Evolutionary conservation across 1,284 basidiomycete species (phyloP).

Genomic region (Wallemia hederae): DNA sequence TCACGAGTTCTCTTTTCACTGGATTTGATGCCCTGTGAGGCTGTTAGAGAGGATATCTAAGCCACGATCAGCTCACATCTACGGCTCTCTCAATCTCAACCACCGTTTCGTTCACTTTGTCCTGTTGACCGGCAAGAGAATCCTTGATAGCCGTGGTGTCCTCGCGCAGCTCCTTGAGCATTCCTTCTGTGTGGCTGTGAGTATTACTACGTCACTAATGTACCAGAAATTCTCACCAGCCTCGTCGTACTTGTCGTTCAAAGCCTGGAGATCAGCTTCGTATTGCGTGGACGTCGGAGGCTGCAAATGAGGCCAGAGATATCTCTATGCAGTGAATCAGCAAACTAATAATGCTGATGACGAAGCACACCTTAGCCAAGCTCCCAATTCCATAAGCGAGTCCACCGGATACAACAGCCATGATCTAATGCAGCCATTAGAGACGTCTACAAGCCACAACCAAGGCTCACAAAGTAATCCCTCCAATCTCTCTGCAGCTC

Average conservation of each 20-base stretch:
- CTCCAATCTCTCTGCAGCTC: slow-evolving; percentile 48
- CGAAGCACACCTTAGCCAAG: slow-evolving; percentile 42
- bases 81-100: slow-evolving; percentile 52
- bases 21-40: slow-evolving; percentile 24
- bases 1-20: slow-evolving; percentile 50
- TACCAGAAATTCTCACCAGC: slow-evolving; percentile 20
- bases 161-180: slow-evolving; percentile 45
- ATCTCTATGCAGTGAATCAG: slow-evolving; percentile 32
- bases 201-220: no score
- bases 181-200: background rate
- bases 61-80: slow-evolving; percentile 20
- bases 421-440: slow-evolving; percentile 30
- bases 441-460: background rate
- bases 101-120: slow-evolving; percentile 43
- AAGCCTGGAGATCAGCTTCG: slow-evolving; percentile 53
- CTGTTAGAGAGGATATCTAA: background rate
- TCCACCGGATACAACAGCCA: slow-evolving; percentile 67
- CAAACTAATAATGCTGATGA: no score
- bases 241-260: slow-evolving; percentile 76
- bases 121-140: slow-evolving; percentile 54
- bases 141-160: slow-evolving; percentile 40
- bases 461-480: slow-evolving; percentile 54
- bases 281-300: slow-evolving; percentile 71
- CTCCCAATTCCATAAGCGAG: slow-evolving; percentile 65
- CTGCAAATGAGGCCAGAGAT: slow-evolving; percentile 63